Conservation (phyloP, 768 basidiomycete species). For the Tubosaeta sp. region DNA sequence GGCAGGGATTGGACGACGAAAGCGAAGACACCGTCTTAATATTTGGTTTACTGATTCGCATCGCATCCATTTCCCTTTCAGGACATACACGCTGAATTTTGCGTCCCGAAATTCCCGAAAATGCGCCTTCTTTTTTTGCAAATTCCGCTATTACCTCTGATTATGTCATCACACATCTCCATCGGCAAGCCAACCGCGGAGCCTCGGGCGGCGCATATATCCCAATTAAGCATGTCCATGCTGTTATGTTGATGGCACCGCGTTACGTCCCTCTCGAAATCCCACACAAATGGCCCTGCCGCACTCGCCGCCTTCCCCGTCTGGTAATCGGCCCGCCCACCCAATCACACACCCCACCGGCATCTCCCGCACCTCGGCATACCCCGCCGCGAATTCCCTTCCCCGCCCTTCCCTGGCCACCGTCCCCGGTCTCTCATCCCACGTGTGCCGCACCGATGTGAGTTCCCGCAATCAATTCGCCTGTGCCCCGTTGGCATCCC, state of each 20-base stretch:
- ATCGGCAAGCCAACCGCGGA: conserved; percentile 31
- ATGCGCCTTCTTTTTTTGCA: conserved; percentile 23
- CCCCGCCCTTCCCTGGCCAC: conserved; percentile 6
- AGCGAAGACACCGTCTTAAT: conserved; percentile 32
- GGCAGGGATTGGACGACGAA: conserved; percentile 24
- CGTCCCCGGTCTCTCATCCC: neutral
- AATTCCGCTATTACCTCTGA: conserved; percentile 31
- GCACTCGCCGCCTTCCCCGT: conserved; percentile 13
- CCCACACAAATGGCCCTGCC: conserved; percentile 9
- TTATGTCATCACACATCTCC: conserved; percentile 23
- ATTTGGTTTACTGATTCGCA: conserved; percentile 38
- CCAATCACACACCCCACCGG: conserved; percentile 26
- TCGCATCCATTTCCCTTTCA: conserved; percentile 21
- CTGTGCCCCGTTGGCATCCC: neutral
- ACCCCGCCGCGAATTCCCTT: conserved; percentile 18
- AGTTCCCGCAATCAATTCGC: neutral
- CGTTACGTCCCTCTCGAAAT: conserved; percentile 22
- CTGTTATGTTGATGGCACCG: conserved; percentile 21
- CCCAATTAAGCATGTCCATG: conserved; percentile 18
- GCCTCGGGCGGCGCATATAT: conserved; percentile 24
- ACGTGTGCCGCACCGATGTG: neutral
- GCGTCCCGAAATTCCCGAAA: conserved; percentile 28
- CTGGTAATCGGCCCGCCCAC: conserved; percentile 1
- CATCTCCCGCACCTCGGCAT: conserved; percentile 18
- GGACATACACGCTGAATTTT: conserved; percentile 13